These are phyloP conservation scores for Catharanthus roseus DNA, from an alignment of 257 asterid species.

Conservation along the genomic window DNA sequence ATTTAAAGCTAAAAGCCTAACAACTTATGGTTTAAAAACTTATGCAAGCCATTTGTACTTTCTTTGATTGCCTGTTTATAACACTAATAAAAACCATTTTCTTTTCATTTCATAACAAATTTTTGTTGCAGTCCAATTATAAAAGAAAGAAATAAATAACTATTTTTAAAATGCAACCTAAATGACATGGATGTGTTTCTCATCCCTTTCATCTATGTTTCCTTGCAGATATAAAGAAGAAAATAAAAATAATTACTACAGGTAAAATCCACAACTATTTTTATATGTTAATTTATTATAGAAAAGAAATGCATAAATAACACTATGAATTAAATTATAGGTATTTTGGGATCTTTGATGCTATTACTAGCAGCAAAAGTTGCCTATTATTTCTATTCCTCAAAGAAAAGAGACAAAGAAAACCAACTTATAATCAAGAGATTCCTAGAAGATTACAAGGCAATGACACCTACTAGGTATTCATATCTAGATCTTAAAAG, in stretches of 20 bases:
- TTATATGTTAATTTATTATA: not conserved
- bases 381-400: not conserved
- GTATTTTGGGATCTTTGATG: not conserved
- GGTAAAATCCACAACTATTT: not conserved
- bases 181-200: not conserved
- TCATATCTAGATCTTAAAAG: not conserved
- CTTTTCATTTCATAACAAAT: too few relatives aligned
- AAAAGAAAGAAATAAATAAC: too few relatives aligned
- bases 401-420: not conserved
- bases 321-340: not conserved
- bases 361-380: not conserved
- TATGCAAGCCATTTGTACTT: too few relatives aligned
- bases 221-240: not conserved
- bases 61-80: too few relatives aligned
- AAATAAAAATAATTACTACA: not conserved
- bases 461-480: not conserved
- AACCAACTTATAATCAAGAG: not conserved
- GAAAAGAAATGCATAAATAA: not conserved
- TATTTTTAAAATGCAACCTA: not conserved
- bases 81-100: constrained; percentile 1
- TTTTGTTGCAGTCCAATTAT: too few relatives aligned
- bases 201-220: not conserved
- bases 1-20: too few relatives aligned
- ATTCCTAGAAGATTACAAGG: not conserved
- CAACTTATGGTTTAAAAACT: too few relatives aligned